These are phyloP conservation scores for Debaryomyces subglobosus DNA, from an alignment of 1,139 yeast species.

Conservation along the genomic window DNA sequence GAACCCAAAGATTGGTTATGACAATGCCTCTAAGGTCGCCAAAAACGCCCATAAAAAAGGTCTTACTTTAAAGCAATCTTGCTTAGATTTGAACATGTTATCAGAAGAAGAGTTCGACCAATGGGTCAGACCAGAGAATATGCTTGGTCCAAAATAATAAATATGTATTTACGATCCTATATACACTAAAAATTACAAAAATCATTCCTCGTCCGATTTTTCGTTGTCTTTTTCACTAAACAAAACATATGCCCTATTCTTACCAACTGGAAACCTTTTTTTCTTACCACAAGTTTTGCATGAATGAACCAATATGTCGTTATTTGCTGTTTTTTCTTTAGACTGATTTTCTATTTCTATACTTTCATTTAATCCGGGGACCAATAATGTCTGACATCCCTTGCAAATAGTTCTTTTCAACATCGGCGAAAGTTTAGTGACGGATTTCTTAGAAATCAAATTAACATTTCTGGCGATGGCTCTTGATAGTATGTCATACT, in stretches of 20 bases:
- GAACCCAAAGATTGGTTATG: conserved; percentile 96
- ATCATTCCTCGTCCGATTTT: not conserved
- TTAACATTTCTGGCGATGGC: conserved; percentile 50
- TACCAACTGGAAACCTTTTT: conserved; percentile 42
- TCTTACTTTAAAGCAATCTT: conserved; percentile 84
- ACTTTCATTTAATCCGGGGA: conserved; percentile 49
- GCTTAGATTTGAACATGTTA: conserved; percentile 79
- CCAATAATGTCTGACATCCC: conserved; percentile 49
- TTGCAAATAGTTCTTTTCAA: conserved; percentile 67
- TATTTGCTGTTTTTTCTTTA: conserved; percentile 22
- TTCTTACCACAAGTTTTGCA: conserved; percentile 29
- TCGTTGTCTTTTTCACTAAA: conserved; percentile 33
- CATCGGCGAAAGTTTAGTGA: conserved; percentile 60
- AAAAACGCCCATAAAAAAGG: conserved; percentile 96
- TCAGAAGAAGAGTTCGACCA: conserved; percentile 79
- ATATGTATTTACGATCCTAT: not conserved
- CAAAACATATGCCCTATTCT: conserved; percentile 28
- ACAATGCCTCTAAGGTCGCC: conserved; percentile 89
- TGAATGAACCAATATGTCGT: conserved; percentile 35
- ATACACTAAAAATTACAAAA: conserved; percentile 2
- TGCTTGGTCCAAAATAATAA: conserved; percentile 79
- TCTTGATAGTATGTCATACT: conserved; percentile 45
- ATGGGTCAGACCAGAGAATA: conserved; percentile 93
- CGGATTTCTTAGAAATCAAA: conserved; percentile 63
- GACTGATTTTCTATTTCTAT: conserved; percentile 34